Percentiles rank a stretch among this genome's conserved stretches.
These are phyloP conservation scores for Fremontodendron californicum DNA, from an alignment of 345 rosid species.

Conservation along the genomic window DNA sequence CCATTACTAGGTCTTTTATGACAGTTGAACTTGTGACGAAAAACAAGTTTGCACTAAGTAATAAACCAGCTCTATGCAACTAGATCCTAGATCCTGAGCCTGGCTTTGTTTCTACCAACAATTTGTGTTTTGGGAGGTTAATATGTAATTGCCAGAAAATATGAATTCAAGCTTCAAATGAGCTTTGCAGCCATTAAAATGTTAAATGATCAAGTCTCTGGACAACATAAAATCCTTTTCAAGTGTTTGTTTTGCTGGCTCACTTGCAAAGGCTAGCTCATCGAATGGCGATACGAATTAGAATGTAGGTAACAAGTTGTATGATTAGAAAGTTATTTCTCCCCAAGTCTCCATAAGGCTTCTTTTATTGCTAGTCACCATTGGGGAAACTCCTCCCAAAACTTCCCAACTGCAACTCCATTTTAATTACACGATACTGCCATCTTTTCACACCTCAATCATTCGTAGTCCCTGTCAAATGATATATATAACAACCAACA, in stretches of 20 bases:
- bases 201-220: not conserved
- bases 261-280: too few relatives aligned
- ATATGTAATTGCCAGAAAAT: not conserved
- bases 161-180: not conserved
- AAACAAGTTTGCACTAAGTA: not conserved
- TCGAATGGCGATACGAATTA: too few relatives aligned
- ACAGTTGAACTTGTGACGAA: not conserved
- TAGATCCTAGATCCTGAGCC: not conserved
- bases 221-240: not conserved
- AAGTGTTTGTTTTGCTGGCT: not conserved
- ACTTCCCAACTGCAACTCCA: not conserved
- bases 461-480: not conserved
- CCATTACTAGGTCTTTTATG: not conserved
- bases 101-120: not conserved
- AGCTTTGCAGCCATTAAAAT: not conserved
- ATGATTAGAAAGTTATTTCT: not conserved
- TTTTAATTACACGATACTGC: not conserved
- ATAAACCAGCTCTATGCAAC: not conserved
- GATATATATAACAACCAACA: not conserved
- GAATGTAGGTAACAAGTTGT: not conserved
- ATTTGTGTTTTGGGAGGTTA: not conserved
- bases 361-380: not conserved
- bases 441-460: not conserved
- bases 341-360: not conserved
- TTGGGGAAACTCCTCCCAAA: not conserved